Base-by-base conservation (phyloP, 2,329 filamentous ascomycete species). In the Alternaria gaisen region DNA sequence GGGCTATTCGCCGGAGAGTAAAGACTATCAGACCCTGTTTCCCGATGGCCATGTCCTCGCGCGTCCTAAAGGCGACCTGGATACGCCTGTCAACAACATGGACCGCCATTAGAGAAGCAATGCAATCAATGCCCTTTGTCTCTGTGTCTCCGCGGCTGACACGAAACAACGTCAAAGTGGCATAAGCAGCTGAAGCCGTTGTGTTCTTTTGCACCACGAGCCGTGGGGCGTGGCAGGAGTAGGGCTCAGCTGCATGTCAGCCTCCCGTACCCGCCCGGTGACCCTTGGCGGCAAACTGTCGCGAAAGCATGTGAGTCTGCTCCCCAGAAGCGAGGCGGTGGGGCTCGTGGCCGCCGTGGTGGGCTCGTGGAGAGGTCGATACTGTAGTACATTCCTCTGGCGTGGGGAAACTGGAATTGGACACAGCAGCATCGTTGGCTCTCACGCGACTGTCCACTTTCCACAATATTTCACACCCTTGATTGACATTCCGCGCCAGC, bases 231-330 rank as follows among this genome's bases (percentile, higher is more conserved):
- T 63, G 57, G 51, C 51, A 58, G 34, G 16, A 60, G 56, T 60
- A 66, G 64, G 63, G 61, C 56, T 54, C 62, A 51, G 36, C 65
- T 70, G 68, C 66, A 68, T 54, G 64, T 69, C 62, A 70, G 60
- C 59, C 57, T 69, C 60, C 65, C 66, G 66, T 56, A 56, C 66
- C 55, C 65, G 61, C 60, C 61, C 63, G 53, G 65, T 68, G 54
- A 55, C 60, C 54, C 68, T 67, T 47, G 66, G 61, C 64, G 53
- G 61, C 51, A 63, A 53, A 53, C 57, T 62, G 63, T 68, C 68
- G 60, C 63, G 60, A 66, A 67, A 65, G 56, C 65, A 71, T 69
- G 65, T 69, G 67, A 71, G 64, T 54, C 24, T 53, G 18, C 18
- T 42, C 52, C 58, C 60, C 58, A 52, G 59, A 65, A 60, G 63